phyloP scores from a whole-genome alignment of 2,329 filamentous ascomycete genomes.

The Zasmidium cellare region DNA sequence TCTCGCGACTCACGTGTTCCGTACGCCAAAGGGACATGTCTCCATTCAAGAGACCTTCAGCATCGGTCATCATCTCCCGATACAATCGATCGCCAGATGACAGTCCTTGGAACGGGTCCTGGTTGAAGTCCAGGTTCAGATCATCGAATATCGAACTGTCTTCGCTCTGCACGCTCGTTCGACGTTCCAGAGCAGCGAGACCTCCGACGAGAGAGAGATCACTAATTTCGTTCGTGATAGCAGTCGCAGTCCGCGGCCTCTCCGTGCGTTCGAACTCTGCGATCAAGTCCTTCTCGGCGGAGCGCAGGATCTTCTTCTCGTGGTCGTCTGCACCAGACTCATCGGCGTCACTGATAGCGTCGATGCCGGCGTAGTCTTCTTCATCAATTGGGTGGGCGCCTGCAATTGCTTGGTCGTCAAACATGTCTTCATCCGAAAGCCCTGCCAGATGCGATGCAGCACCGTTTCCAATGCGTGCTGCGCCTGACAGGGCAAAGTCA shows the following conservation, averaged over 20 bases:
- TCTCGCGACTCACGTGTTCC: slow-evolving; percentile 17
- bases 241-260: slow-evolving; percentile 19
- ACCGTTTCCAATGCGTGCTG: slow-evolving; percentile 16
- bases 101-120: slow-evolving; percentile 33
- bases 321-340: slow-evolving; percentile 26
- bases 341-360: slow-evolving; percentile 33
- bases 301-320: slow-evolving; percentile 24
- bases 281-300: slow-evolving; percentile 30
- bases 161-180: slow-evolving; percentile 27
- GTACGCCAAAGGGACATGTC: slow-evolving; percentile 26
- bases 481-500: slow-evolving; percentile 34
- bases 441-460: slow-evolving; percentile 30
- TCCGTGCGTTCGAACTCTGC: slow-evolving; percentile 31
- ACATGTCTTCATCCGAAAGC: slow-evolving; percentile 14
- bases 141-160: slow-evolving; percentile 14
- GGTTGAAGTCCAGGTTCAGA: slow-evolving; percentile 25
- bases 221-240: slow-evolving; percentile 27
- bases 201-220: slow-evolving; percentile 11
- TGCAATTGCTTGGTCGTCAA: slow-evolving; percentile 18
- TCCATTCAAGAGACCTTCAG: slow-evolving; percentile 15
- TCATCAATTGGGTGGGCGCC: slow-evolving; percentile 17
- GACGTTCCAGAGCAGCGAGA: slow-evolving; percentile 21
- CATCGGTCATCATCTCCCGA: slow-evolving; percentile 29
- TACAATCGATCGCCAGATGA: slow-evolving; percentile 24
- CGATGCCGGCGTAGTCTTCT: slow-evolving; percentile 32